Evolutionary conservation across 495 filamentous ascomycete genomes (phyloP).

Genomic region (Lasiosphaeria ovina): DNA sequence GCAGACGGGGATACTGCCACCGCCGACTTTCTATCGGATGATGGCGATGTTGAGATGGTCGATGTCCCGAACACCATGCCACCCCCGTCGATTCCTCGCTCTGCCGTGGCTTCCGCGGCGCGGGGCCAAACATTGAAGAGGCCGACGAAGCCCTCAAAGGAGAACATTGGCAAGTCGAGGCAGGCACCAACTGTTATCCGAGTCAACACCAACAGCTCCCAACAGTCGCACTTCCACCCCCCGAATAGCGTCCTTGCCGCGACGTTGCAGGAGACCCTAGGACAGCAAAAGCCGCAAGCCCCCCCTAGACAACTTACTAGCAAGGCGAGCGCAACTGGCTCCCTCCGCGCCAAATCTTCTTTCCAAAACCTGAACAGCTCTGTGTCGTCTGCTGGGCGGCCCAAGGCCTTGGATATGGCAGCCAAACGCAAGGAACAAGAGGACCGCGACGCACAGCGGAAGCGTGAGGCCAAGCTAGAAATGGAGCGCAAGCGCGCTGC

Average conservation of each 20-base stretch:
- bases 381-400: conserved; percentile 57
- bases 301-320: conserved; percentile 43
- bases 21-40: conserved; percentile 33
- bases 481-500: conserved; percentile 71
- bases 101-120: conserved; percentile 44
- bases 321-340: conserved; percentile 63
- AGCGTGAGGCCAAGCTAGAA: conserved; percentile 73
- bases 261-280: conserved; percentile 58
- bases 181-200: conserved; percentile 78
- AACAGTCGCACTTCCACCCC: conserved; percentile 56
- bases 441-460: conserved; percentile 73
- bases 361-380: conserved; percentile 67
- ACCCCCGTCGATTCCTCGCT: conserved; percentile 55
- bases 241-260: conserved; percentile 57
- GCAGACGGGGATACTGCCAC: conserved; percentile 41
- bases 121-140: conserved; percentile 59
- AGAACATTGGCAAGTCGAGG: conserved; percentile 60
- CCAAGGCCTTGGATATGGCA: conserved; percentile 61
- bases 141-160: conserved; percentile 69
- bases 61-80: conserved; percentile 52
- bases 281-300: conserved; percentile 38
- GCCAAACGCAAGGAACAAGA: conserved; percentile 76
- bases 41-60: conserved; percentile 48
- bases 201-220: conserved; percentile 69
- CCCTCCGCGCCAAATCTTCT: conserved; percentile 63